phyloP scores from a whole-genome alignment of 2,329 filamentous ascomycete genomes.

The Trichoderma harzianum region DNA sequence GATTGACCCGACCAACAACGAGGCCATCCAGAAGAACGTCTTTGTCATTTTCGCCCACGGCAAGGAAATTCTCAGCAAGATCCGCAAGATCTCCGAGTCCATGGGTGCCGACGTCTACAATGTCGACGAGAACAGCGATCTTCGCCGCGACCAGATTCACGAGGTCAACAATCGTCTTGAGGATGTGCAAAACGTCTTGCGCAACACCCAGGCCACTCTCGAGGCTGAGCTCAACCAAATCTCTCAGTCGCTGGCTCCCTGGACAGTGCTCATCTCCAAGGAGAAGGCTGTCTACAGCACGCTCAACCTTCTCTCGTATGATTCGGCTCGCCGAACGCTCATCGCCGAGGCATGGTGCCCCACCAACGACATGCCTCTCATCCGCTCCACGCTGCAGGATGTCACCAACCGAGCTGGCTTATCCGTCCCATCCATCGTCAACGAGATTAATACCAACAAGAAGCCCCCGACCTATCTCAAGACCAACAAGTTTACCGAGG shows the following conservation, averaged over 20 bases:
- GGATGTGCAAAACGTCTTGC: slow-evolving; percentile 87
- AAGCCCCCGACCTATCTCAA: slow-evolving; percentile 96
- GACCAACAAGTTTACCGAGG: slow-evolving; percentile 97
- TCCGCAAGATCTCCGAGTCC: slow-evolving; percentile 97
- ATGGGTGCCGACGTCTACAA: slow-evolving; percentile 94
- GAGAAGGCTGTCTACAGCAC: slow-evolving; percentile 98
- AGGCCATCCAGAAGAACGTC: slow-evolving; percentile 92
- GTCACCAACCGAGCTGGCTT: slow-evolving; percentile 94
- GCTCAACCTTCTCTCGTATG: slow-evolving; percentile 94
- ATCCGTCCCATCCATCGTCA: slow-evolving; percentile 97
- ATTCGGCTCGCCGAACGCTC: slow-evolving; percentile 89
- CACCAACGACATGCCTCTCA: slow-evolving; percentile 81
- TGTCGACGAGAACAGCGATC: slow-evolving; percentile 95
- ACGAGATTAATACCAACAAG: slow-evolving; percentile 95
- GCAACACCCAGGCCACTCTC: slow-evolving; percentile 91
- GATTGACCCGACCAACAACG: slow-evolving; percentile 87
- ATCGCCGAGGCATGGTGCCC: slow-evolving; percentile 98
- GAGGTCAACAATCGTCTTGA: slow-evolving; percentile 92
- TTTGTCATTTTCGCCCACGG: slow-evolving; percentile 99
- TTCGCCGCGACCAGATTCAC: slow-evolving; percentile 91
- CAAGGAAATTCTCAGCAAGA: slow-evolving; percentile 97
- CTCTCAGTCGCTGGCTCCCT: slow-evolving; percentile 84
- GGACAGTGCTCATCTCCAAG: slow-evolving; percentile 97
- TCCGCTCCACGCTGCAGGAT: slow-evolving; percentile 91
- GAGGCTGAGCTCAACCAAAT: slow-evolving; percentile 93